Base-by-base conservation (phyloP, 805 yeast genomes). In the Barnettozyma pratensis region DNA sequence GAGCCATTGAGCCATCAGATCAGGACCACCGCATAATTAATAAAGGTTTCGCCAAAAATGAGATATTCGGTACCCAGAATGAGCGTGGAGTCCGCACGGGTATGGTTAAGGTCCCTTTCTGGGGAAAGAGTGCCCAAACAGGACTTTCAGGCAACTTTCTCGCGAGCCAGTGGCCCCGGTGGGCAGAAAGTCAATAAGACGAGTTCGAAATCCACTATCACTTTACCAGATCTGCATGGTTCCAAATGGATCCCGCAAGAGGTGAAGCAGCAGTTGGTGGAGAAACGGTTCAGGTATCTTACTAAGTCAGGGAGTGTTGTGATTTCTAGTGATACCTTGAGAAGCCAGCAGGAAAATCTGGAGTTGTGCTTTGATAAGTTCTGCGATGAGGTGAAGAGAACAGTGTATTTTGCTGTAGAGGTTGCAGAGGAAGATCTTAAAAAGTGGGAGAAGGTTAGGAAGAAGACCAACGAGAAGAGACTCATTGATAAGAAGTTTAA, bases 171-270 rank as follows among this genome's bases (percentile, higher is more conserved):
- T 34, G 96, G 96, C 0, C 88, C 96, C 0, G 96, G 96, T 1
- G 96, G 96, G 0, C 96, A 87, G 56, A 84, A 88, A 59, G 95
- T 88, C 9, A 87, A 87, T 63, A 87, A 87, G 56, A 73, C 68
- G 48, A 73, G 69, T 31, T 75, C 86, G 1, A 83, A 87, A 57
- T 87, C 90, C 7, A 81, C 87, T 0, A 60, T 87, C 19, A 68
- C 77, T 5, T 57, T 83, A 0, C 64, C 64, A 5, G 62, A 70
- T 35, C 74, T 87, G 75, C 63, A 72, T 2, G 53, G 58, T 1
- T 75, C 76, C 1, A 50, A 58, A 5, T 85, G 91, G 90, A 72
- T 86, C 4, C 92, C 94, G 1, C 51, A 47, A 5, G 73, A 74
- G 5, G 66, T 83, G 2, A 63, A 73, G 45, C 51, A 55, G 1